Evolutionary conservation across 352 stramenopile species (phyloP).

Genomic region (Aphanomyces stellatus): DNA sequence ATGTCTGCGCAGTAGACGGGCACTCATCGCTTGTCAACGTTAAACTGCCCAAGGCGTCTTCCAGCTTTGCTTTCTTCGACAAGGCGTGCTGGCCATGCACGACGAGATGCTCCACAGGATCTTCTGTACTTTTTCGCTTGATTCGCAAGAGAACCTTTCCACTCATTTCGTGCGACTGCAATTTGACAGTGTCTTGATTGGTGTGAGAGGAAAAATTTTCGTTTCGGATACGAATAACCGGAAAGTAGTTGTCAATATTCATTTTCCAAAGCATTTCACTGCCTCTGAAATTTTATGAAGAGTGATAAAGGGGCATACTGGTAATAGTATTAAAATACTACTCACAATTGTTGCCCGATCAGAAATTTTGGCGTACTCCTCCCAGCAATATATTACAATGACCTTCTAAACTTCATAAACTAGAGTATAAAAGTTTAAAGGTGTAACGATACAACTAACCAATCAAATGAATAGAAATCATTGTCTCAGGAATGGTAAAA

Average conservation of each 20-base stretch:
- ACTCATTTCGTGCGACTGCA: too few species aligned
- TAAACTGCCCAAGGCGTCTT: slow-evolving; percentile 20
- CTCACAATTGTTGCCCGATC: background rate
- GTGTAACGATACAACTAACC: background rate
- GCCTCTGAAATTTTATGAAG: background rate
- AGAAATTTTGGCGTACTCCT: background rate
- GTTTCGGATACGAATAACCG: too few species aligned
- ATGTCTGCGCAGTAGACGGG: slow-evolving; percentile 54
- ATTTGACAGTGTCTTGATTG: too few species aligned
- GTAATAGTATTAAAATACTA: background rate
- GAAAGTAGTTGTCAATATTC: too few species aligned
- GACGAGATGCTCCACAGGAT: slow-evolving; percentile 57
- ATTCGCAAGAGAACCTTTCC: slow-evolving; percentile 57
- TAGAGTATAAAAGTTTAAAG: background rate
- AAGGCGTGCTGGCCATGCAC: slow-evolving; percentile 29
- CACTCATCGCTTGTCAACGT: slow-evolving; percentile 27
- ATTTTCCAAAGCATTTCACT: too few species aligned
- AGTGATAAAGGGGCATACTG: background rate
- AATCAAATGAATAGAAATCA: background rate
- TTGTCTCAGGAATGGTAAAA: background rate
- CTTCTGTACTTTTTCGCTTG: slow-evolving; percentile 76
- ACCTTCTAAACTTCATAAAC: background rate
- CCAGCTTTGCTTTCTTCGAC: background rate
- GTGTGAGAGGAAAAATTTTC: too few species aligned
- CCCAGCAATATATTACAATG: background rate